Evolutionary conservation across 768 basidiomycete species (phyloP).

Genomic region (Rhodosporidiobolus odoratus): DNA sequence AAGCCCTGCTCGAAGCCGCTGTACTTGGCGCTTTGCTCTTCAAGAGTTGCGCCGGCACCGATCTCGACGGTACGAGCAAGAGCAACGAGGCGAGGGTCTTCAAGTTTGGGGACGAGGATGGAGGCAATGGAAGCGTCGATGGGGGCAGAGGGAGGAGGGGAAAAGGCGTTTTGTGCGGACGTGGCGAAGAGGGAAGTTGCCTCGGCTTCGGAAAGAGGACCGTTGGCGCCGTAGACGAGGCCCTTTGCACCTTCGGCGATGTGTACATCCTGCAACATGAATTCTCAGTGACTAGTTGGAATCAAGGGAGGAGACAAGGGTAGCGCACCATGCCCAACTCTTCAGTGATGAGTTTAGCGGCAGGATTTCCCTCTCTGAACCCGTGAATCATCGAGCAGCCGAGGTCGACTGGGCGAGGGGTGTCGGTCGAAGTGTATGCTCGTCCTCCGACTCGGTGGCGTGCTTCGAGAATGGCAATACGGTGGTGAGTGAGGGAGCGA

Average conservation of each 20-base stretch:
- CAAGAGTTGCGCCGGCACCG: conserved; percentile 31
- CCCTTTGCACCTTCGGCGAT: conserved; percentile 22
- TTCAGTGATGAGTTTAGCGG: background rate
- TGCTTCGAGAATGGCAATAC: conserved; percentile 30
- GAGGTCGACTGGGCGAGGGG: conserved; percentile 20
- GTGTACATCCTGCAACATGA: conserved; percentile 16
- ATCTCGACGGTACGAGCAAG: conserved; percentile 33
- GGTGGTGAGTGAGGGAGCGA: background rate
- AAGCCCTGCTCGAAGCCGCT: conserved; percentile 23
- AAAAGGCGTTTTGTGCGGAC: conserved; percentile 22
- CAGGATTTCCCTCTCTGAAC: conserved; percentile 28
- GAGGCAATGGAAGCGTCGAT: conserved; percentile 19
- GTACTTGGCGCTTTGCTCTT: conserved; percentile 18
- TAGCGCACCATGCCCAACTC: conserved; percentile 8
- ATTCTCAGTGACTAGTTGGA: background rate
- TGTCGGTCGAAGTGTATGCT: conserved; percentile 1
- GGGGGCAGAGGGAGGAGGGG: background rate
- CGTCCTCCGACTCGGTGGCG: conserved; percentile 28
- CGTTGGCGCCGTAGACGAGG: conserved; percentile 20
- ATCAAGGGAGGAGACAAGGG: background rate
- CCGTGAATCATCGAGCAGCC: conserved; percentile 32
- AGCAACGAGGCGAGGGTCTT: conserved; percentile 19
- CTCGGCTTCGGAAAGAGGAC: conserved; percentile 13
- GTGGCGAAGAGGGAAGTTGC: conserved; percentile 14
- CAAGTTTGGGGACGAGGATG: conserved; percentile 12